Evolutionary conservation across 352 stramenopile genomes (phyloP).

Genomic region (Globisporangium spiculum): DNA sequence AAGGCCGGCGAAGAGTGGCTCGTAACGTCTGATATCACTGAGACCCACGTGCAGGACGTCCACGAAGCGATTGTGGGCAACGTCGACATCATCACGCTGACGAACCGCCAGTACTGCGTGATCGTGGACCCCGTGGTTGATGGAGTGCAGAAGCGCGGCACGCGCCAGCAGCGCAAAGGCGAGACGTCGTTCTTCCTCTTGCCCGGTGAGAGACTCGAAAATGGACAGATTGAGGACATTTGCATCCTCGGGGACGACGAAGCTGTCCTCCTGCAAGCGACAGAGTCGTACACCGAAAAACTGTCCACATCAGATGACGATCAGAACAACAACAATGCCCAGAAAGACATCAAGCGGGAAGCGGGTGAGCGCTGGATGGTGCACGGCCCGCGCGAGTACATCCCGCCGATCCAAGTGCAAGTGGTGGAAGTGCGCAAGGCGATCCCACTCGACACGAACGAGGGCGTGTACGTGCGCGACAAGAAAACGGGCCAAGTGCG

Average conservation of each 20-base stretch:
- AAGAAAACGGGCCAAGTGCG: constrained; percentile 73
- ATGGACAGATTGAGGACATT: constrained; percentile 59
- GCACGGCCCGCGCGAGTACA: constrained; percentile 75
- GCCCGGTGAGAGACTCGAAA: constrained; percentile 58
- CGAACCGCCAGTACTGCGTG: constrained; percentile 82
- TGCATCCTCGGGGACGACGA: constrained; percentile 73
- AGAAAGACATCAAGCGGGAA: constrained; percentile 45
- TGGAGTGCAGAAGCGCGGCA: constrained; percentile 66
- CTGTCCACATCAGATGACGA: constrained; percentile 5
- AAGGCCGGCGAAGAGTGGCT: constrained; percentile 81
- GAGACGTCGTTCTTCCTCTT: constrained; percentile 75
- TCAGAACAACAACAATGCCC: constrained; percentile 20
- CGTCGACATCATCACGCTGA: constrained; percentile 62
- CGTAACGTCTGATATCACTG: constrained; percentile 62
- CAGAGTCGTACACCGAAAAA: constrained; percentile 59
- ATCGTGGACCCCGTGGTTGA: constrained; percentile 69
- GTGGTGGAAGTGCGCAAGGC: constrained; percentile 74
- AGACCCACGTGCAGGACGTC: constrained; percentile 77
- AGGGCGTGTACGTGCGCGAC: constrained; percentile 78
- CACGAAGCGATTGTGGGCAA: constrained; percentile 69
- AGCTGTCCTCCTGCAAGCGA: constrained; percentile 73
- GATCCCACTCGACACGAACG: constrained; percentile 75
- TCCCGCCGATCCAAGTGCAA: constrained; percentile 71
- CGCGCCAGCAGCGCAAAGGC: constrained; percentile 66
- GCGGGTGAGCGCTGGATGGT: constrained; percentile 81